Evolutionary conservation across 2,329 filamentous ascomycete species (phyloP), one percentile per base, ranked within the genome.

Genomic region (Leptosphaerulina australis): DNA sequence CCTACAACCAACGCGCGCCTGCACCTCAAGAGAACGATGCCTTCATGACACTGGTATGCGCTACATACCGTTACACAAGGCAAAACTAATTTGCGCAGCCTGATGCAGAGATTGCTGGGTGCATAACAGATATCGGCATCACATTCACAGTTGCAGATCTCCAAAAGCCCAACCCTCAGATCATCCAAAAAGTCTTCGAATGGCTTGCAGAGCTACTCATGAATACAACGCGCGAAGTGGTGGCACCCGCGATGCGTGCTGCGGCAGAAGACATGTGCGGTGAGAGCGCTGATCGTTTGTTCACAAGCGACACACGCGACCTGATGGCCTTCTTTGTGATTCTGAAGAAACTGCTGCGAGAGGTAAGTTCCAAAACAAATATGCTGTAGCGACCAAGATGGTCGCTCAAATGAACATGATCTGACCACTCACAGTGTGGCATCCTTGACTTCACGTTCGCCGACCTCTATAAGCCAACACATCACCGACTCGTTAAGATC

Each of bases 121-220:
- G 94, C 74, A 97, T 99, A 77, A 94, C 88, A 67, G 94, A 97
- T 72, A 96, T 97, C 66, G 93, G 93, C 51, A 92, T 97, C 65
- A 86, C 85, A 21, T 97, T 97, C 74, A 88, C 85, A 26, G 80
- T 92, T 14, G 84, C 88, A 54, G 93, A 99, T 75, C 82, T 99
- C 30, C 86, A 93, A 64, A 97, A 97, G 70, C 94, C 94, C 4
- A 96, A 96, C 64, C 88, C 94, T 3, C 84, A 93, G 53, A 91
- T 96, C 67, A 92, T 97, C 44, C 94, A 99, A 75, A 91, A 94
- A 79, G 91, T 99, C 43, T 96, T 97, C 70, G 94, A 99, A 80
- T 96, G 91, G 88, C 94, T 99, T 63, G 92, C 91, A 51, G 92
- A 97, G 69, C 81, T 97, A 14, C 83, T 97, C 21, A 90, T 97